A percentile compares a stretch with the other conserved stretches of the same genome.
These are phyloP conservation scores for Chimonanthus salicifolius DNA, from an alignment of 164 flowering plant species.

Conservation along the genomic window DNA sequence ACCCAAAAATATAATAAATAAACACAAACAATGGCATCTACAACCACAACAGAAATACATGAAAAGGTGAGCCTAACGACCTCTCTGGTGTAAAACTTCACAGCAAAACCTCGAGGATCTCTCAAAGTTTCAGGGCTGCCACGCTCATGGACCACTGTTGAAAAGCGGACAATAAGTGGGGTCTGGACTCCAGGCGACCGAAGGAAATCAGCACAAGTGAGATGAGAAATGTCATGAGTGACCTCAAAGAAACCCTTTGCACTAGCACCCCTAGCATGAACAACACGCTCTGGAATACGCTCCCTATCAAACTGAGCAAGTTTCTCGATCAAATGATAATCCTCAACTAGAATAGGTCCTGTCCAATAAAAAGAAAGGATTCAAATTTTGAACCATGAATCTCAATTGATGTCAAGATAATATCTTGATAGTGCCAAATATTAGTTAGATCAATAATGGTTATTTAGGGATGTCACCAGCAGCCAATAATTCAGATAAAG, in stretches of 20 bases:
- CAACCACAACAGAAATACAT: background rate
- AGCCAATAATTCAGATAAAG: background rate
- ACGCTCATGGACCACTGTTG: slow-evolving; percentile 94
- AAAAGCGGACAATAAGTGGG: slow-evolving; percentile 86
- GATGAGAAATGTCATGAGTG: slow-evolving; percentile 84
- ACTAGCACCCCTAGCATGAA: slow-evolving; percentile 99
- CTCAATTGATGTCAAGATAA: background rate
- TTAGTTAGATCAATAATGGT: background rate
- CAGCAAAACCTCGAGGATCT: slow-evolving; percentile 89
- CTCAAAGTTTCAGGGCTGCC: slow-evolving; percentile 98
- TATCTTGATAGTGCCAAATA: background rate
- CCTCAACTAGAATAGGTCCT: slow-evolving; percentile 99
- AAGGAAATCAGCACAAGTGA: slow-evolving; percentile 93
- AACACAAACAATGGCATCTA: background rate
- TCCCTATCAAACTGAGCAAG: slow-evolving; percentile 91
- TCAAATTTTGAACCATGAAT: background rate
- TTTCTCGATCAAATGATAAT: slow-evolving; percentile 90
- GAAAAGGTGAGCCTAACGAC: slow-evolving; percentile 23
- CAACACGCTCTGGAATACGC: slow-evolving; percentile 97
- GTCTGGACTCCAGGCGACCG: slow-evolving; percentile 99
- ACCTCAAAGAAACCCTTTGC: slow-evolving; percentile 99
- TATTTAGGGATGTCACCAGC: background rate
- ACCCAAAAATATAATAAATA: background rate
- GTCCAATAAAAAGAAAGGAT: slow-evolving; percentile 6
- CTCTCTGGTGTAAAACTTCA: slow-evolving; percentile 93